A percentile compares a stretch with the other conserved stretches of the same genome.
Evolutionary conservation across 805 yeast genomes (phyloP).

Genomic region (Kodamaea restingae): DNA sequence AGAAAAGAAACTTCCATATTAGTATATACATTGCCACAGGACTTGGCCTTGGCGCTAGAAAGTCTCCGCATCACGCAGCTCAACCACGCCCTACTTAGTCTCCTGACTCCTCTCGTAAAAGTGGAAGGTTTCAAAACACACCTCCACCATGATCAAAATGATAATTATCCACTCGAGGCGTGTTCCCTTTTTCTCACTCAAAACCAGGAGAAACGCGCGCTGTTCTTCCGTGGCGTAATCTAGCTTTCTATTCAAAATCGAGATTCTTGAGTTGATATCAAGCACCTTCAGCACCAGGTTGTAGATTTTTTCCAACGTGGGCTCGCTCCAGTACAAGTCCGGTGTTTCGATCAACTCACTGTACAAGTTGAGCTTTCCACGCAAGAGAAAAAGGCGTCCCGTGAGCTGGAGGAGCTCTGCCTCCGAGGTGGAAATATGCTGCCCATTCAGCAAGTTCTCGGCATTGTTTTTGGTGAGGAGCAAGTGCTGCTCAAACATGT

Average conservation of each 20-base stretch:
- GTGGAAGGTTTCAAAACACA: conserved; percentile 73
- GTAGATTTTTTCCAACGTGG: conserved; percentile 74
- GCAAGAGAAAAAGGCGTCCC: conserved; percentile 66
- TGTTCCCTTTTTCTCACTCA: conserved; percentile 72
- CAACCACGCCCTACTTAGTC: background rate
- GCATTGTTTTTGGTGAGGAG: conserved; percentile 59
- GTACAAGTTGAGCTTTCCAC: conserved; percentile 82
- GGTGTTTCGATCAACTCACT: conserved; percentile 90
- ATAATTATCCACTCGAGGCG: conserved; percentile 88
- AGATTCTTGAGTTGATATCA: conserved; percentile 74
- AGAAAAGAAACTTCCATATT: too few species aligned
- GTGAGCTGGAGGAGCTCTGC: conserved; percentile 63
- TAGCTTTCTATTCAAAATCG: conserved; percentile 75
- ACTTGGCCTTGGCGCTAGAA: too few species aligned
- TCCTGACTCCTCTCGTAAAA: conserved; percentile 45
- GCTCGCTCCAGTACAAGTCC: conserved; percentile 90
- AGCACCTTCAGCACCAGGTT: conserved; percentile 63
- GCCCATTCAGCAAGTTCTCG: conserved; percentile 62
- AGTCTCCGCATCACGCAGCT: too few species aligned
- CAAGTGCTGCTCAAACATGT: conserved; percentile 66
- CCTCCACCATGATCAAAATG: conserved; percentile 77
- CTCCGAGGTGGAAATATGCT: conserved; percentile 40
- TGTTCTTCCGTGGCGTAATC: conserved; percentile 92
- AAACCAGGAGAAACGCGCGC: conserved; percentile 65
- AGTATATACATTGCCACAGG: too few species aligned